A percentile compares a stretch with the other conserved stretches of the same genome.
Conservation (phyloP, 2,329 filamentous ascomycete genomes). For the Ophiostoma piceae region DNA sequence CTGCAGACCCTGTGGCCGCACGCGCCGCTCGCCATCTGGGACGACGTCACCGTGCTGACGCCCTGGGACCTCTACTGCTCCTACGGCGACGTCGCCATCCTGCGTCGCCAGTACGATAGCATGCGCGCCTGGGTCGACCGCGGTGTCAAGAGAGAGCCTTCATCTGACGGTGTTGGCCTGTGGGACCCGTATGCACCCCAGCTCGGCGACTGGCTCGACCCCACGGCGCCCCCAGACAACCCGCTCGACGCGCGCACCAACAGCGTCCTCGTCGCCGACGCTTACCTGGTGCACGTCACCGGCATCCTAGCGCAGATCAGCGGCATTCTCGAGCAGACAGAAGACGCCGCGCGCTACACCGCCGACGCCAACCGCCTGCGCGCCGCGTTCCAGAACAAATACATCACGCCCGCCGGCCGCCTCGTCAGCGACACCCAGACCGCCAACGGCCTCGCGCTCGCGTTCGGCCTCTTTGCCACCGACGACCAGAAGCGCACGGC, state of each 20-base stretch:
- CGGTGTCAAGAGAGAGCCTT: constrained; percentile 25
- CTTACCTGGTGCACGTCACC: constrained; percentile 37
- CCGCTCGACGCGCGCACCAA: constrained; percentile 35
- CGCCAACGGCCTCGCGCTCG: constrained; percentile 30
- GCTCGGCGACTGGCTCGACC: constrained; percentile 41
- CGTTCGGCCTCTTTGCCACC: constrained; percentile 28
- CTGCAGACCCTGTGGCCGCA: constrained; percentile 21
- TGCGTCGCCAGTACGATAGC: constrained; percentile 32
- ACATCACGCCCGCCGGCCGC: constrained; percentile 27
- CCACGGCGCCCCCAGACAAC: constrained; percentile 35
- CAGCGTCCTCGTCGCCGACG: constrained; percentile 36
- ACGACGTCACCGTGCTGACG: constrained; percentile 31
- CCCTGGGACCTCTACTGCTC: constrained; percentile 34
- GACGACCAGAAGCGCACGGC: neutral
- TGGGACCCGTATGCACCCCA: constrained; percentile 36
- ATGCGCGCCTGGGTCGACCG: constrained; percentile 33
- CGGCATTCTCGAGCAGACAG: constrained; percentile 28
- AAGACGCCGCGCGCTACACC: constrained; percentile 28
- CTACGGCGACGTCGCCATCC: constrained; percentile 31
- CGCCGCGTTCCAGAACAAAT: constrained; percentile 31
- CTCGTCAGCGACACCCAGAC: constrained; percentile 32
- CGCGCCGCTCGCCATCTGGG: constrained; percentile 35
- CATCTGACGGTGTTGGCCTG: constrained; percentile 27
- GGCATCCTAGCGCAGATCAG: constrained; percentile 31
- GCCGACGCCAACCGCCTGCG: constrained; percentile 28